Evolutionary conservation across 2,329 filamentous ascomycete genomes (phyloP).

Genomic region (Drechslerella coelobrocha): DNA sequence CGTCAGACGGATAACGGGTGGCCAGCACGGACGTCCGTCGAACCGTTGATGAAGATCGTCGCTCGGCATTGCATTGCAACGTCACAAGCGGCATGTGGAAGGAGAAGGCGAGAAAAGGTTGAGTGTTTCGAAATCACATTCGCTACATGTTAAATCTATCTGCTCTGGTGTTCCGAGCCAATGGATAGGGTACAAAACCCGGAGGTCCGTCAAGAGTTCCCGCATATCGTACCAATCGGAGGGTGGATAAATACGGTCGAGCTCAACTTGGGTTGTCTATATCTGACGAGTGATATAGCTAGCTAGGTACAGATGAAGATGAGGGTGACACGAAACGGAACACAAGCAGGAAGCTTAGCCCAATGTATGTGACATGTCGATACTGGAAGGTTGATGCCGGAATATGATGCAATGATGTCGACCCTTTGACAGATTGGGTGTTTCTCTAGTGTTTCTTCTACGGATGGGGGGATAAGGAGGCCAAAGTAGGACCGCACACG

Average conservation of each 20-base stretch:
- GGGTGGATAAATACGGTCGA: conserved; percentile 6
- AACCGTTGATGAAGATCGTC: too few species aligned
- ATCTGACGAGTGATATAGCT: conserved; percentile 14
- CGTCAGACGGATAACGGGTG: too few species aligned
- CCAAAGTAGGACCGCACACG: too few species aligned
- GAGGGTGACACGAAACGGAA: conserved; percentile 44
- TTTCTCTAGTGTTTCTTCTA: background rate
- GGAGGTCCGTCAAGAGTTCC: background rate
- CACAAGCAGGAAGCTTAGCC: conserved; percentile 38
- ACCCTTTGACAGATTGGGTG: background rate
- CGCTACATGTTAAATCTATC: too few species aligned
- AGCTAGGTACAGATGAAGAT: conserved; percentile 11
- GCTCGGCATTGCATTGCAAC: too few species aligned
- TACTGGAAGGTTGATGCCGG: conserved; percentile 26
- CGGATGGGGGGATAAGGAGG: background rate
- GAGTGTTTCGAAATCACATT: too few species aligned
- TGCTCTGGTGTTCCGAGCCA: background rate
- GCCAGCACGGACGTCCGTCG: too few species aligned
- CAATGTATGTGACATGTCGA: conserved; percentile 1
- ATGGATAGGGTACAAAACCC: background rate
- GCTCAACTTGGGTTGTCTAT: background rate
- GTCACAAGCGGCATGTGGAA: too few species aligned
- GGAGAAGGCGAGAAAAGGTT: too few species aligned
- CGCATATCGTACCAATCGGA: conserved; percentile 41
- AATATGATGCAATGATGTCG: background rate